Conservation (phyloP, 2,329 filamentous ascomycete genomes). For the Botryotinia convoluta region DNA sequence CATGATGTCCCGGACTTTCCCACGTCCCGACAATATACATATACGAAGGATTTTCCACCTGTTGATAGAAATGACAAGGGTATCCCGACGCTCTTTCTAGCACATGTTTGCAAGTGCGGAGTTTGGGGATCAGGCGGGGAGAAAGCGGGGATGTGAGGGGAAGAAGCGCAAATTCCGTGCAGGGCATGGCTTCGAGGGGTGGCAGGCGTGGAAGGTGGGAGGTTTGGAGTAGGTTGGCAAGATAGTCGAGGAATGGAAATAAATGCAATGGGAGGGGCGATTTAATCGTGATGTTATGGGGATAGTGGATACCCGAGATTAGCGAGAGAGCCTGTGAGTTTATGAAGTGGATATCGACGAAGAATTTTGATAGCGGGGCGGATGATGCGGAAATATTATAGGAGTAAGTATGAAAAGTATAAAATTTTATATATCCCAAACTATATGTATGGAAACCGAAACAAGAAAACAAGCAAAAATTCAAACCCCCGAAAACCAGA, state of each 20-base stretch:
- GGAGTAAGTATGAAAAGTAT: background rate
- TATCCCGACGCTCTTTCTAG: conserved; percentile 37
- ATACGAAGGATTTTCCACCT: conserved; percentile 44
- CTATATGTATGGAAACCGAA: background rate
- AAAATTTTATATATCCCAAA: background rate
- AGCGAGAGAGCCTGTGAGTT: background rate
- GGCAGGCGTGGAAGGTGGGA: background rate
- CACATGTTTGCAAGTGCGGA: background rate
- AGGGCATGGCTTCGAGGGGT: background rate
- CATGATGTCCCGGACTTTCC: conserved; percentile 44
- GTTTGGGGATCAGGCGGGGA: background rate
- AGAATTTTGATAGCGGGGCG: background rate
- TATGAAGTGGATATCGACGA: background rate
- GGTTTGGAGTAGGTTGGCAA: too few species aligned
- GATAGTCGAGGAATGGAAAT: background rate
- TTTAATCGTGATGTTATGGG: background rate
- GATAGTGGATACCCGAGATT: background rate
- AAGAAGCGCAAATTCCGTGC: conserved; percentile 3
- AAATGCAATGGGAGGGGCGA: background rate
- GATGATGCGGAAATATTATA: background rate
- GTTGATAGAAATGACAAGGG: conserved; percentile 42
- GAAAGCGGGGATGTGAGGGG: conserved; percentile 7
- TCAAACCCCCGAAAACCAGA: background rate
- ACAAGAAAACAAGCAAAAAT: background rate
- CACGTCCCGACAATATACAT: conserved; percentile 48